A percentile compares a stretch with the other conserved stretches of the same genome.
Evolutionary conservation across 2,329 filamentous ascomycete species (phyloP).

Genomic region (Bimuria novae-zelandiae): DNA sequence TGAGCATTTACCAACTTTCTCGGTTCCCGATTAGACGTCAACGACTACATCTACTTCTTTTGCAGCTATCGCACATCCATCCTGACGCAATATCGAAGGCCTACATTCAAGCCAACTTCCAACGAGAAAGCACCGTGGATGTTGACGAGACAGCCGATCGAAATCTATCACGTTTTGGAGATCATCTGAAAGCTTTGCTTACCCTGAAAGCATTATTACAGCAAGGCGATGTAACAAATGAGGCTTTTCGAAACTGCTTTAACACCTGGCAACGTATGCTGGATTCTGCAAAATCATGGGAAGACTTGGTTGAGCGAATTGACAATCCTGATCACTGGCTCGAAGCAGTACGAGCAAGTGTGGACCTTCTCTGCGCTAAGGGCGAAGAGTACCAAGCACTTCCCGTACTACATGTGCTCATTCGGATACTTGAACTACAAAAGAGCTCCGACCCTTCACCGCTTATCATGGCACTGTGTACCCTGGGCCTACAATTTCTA

Average conservation of each 20-base stretch:
- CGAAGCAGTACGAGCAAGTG: conserved; percentile 57
- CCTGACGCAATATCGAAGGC: conserved; percentile 59
- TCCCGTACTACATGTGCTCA: conserved; percentile 55
- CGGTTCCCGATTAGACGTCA: conserved; percentile 40
- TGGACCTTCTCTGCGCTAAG: conserved; percentile 62
- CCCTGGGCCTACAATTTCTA: conserved; percentile 60
- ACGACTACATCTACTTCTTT: conserved; percentile 29
- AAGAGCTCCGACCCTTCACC: conserved; percentile 43
- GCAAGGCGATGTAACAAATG: conserved; percentile 31
- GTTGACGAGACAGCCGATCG: conserved; percentile 32
- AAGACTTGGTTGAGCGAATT: conserved; percentile 51
- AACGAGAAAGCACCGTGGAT: not conserved
- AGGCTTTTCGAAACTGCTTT: conserved; percentile 38
- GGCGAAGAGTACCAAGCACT: conserved; percentile 58
- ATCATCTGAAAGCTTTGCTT: conserved; percentile 43
- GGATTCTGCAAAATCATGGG: conserved; percentile 35
- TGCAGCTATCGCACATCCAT: conserved; percentile 57
- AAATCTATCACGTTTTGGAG: conserved; percentile 36
- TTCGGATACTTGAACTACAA: conserved; percentile 54
- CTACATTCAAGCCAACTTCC: conserved; percentile 1
- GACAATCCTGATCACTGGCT: conserved; percentile 57
- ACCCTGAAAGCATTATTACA: conserved; percentile 51
- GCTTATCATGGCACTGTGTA: conserved; percentile 50
- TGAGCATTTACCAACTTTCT: conserved; percentile 32
- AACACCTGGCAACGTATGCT: conserved; percentile 46